Conservation (phyloP, 169 alveolate species). For the Cryptosporidium xiaoi region DNA sequence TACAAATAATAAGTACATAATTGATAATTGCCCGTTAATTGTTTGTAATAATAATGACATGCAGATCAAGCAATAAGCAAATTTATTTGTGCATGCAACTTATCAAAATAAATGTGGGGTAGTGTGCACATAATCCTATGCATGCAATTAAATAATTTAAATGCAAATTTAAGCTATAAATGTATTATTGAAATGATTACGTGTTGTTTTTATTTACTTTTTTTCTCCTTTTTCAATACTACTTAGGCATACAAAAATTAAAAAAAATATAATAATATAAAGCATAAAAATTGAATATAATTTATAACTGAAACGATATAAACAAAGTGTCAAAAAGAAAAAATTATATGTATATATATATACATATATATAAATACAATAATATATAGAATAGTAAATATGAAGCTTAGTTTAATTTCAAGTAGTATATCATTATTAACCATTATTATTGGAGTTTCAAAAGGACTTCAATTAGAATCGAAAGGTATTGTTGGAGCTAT, state of each 20-base stretch:
- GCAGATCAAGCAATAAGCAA: background rate
- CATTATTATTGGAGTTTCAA: conserved; percentile 35
- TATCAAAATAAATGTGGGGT: conserved; percentile 9
- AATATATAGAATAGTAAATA: background rate
- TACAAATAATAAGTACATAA: conserved; percentile 17
- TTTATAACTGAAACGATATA: no score
- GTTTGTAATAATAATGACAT: conserved; percentile 30
- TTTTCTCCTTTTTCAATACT: no score
- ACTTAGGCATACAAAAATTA: no score
- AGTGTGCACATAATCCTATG: conserved; percentile 3
- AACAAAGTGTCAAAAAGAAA: no score
- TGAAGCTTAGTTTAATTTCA: conserved; percentile 15
- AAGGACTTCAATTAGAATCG: conserved; percentile 36
- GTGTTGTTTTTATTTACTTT: conserved; percentile 3
- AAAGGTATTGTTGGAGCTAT: conserved; percentile 1
- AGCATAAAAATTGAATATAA: no score
- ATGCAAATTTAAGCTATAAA: conserved; percentile 17
- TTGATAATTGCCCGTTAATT: conserved; percentile 38
- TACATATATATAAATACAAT: background rate
- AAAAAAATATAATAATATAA: no score
- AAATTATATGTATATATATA: no score
- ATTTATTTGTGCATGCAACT: background rate
- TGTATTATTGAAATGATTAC: background rate
- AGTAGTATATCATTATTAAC: conserved; percentile 18
- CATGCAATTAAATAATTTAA: conserved; percentile 31